phyloP scores from a whole-genome alignment of 2,329 filamentous ascomycete genomes.

The Thielaviopsis ethacetica region DNA sequence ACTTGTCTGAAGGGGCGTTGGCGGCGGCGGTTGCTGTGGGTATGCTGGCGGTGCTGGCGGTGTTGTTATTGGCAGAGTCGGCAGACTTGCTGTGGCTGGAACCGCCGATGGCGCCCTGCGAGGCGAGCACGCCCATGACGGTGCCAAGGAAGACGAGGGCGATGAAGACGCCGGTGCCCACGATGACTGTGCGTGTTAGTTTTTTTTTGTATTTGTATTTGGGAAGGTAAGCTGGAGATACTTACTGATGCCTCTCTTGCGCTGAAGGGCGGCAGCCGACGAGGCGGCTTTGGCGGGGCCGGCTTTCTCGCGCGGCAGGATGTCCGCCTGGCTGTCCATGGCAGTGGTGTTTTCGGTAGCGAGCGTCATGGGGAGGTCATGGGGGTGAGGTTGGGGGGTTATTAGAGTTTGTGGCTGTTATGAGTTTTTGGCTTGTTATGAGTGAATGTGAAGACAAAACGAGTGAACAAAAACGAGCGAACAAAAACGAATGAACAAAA shows the following conservation, averaged over 20 bases:
- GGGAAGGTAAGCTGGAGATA: not conserved
- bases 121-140: constrained; percentile 9
- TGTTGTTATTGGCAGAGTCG: not conserved
- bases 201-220: not conserved
- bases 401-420: too few relatives aligned
- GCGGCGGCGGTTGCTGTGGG: not conserved
- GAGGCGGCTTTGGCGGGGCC: not conserved
- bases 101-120: constrained; percentile 4
- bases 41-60: not conserved
- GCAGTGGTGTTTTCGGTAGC: not conserved
- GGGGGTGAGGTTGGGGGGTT: too few relatives aligned
- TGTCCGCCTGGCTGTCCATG: not conserved
- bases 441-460: too few relatives aligned
- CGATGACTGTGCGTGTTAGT: not conserved
- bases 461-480: not conserved
- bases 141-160: constrained; percentile 3
- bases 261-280: not conserved
- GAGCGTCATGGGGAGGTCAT: not conserved
- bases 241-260: not conserved
- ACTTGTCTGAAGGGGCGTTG: not conserved
- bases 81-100: constrained; percentile 3
- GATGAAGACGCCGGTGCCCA: not conserved
- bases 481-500: not conserved
- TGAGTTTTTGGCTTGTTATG: too few relatives aligned
- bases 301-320: not conserved